Base-by-base conservation (phyloP, 768 basidiomycete genomes). In the Psilocybe azurescens region DNA sequence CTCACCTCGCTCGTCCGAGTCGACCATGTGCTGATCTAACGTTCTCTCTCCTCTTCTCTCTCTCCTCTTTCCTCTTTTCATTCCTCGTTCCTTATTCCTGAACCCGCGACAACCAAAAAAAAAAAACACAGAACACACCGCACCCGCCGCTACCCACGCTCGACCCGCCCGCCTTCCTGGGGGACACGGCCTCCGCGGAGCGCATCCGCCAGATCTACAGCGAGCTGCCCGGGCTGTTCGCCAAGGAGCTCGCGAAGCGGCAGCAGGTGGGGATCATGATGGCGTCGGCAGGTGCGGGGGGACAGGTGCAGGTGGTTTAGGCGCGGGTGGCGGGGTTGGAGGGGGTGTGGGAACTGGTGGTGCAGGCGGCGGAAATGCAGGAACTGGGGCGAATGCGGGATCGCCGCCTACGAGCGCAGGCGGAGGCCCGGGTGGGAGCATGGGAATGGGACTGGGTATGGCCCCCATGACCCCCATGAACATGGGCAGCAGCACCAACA, bases 141-240 rank as follows among this genome's bases (percentile, higher is more conserved):
- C 74, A 62, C 52, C 74, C 80, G 41, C 73, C 77, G 0, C 80
- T 86, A 4, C 90, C 89, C 1, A 77, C 79, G 38, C 84, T 92
- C 82, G 83, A 86, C 3, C 74, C 81, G 18, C 80, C 83, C 20
- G 66, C 81, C 0, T 70, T 89, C 60, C 87, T 83, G 52, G 66
- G 73, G 18, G 60, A 62, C 24, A 30, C 58, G 11, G 20, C 65
- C 18, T 70, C 85, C 36, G 83, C 77, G 66, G 84, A 86, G n/a
- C 85, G 89, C 53, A 86, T 93, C 73, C 81, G 82, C 39, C 82
- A 86, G 62, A 73, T 90, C 11, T 93, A 93, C 69, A 69, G 78
- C 13, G 85, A 89, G 57, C 77, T 93, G 38, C 83, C 89, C 0
- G 65, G 72, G 1, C 64, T 87, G 46, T 93, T 93, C 65, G 81